Evolutionary conservation across 495 filamentous ascomycete species (phyloP), one percentile per base, ranked within the genome.

Genomic region (Articulospora tetracladia): DNA sequence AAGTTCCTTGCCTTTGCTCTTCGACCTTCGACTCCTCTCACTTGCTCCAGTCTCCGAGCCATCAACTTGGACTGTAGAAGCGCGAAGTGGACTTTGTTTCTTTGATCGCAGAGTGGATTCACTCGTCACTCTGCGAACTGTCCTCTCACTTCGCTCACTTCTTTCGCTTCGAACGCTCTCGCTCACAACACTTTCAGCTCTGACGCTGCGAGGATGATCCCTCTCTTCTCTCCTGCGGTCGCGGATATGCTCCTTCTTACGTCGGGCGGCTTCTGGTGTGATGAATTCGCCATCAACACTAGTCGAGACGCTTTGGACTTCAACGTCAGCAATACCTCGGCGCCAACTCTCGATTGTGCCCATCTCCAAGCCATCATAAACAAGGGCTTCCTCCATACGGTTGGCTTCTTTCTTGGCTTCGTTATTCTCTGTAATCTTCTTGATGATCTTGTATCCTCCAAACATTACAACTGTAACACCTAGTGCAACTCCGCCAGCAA

Each of bases 381-480:
- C 75, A 69, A 82, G 74, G 44, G 86, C 86, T 24, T 87, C 83
- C 74, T 84, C 78, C 46, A 73, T 69, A 1, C 67, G 66, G 26
- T 68, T 68, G 26, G 77, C 77, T 57, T 80, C 77, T 28, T 79
- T 77, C 60, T 76, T 75, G 7, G 72, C 71, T 1, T 69, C 68
- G 30, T 68, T 68, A 49, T 67, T 60, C 60, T 75, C 70, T 65
- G 73, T 56, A 63, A 97, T 87, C 66, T 86, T 85, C 77, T 96
- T 95, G 75, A 98, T 85, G 68, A 98, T 97, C 77, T 94, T 97
- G 82, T 90, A 97, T 15, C 94, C 94, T 41, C 94, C 94, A 55
- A 98, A 86, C 75, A 94, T 92, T 64, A 98, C 87, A 3, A 98
- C 85, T 0, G 92, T 97, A 15, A 93, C 88, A 15, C 92, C 93